These are phyloP conservation scores for Solanum infundibuliforme DNA, from an alignment of 257 asterid species.

Conservation along the genomic window DNA sequence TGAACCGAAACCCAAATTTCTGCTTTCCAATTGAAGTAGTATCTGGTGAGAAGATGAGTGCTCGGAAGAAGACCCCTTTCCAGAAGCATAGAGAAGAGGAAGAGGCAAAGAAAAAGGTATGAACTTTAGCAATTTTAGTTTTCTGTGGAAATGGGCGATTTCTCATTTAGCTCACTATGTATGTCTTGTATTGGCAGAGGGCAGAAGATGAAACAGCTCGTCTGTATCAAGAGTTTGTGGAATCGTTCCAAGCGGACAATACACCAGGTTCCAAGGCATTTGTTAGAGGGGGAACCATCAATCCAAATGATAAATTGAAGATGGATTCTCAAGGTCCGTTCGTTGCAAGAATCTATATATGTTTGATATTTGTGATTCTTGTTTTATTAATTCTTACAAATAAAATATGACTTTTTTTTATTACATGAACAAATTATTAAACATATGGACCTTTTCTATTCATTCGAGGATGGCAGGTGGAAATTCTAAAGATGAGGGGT, in stretches of 20 bases:
- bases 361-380: constrained; percentile 23
- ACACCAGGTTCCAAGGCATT: constrained; percentile 80
- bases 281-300: constrained; percentile 79
- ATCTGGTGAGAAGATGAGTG: constrained; percentile 45
- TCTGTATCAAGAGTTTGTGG: constrained; percentile 69
- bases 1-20: background rate
- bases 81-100: constrained; percentile 97
- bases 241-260: constrained; percentile 68
- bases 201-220: constrained; percentile 88
- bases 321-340: constrained; percentile 62
- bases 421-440: constrained; percentile 72
- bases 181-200: constrained; percentile 34
- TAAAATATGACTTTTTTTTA: constrained; percentile 37
- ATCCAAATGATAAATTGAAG: constrained; percentile 67
- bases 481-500: constrained; percentile 99
- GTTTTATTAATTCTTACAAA: constrained; percentile 9
- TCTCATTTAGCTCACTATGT: background rate
- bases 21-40: constrained; percentile 9
- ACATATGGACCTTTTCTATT: constrained; percentile 89
- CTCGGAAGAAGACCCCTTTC: constrained; percentile 85
- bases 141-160: background rate
- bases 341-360: constrained; percentile 19
- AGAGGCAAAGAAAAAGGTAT: constrained; percentile 82
- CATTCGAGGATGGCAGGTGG: constrained; percentile 99
- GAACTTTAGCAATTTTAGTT: background rate